A percentile compares a stretch with the other conserved stretches of the same genome.
Conservation (phyloP, 164 flowering plant species). For the Malania oleifera region DNA sequence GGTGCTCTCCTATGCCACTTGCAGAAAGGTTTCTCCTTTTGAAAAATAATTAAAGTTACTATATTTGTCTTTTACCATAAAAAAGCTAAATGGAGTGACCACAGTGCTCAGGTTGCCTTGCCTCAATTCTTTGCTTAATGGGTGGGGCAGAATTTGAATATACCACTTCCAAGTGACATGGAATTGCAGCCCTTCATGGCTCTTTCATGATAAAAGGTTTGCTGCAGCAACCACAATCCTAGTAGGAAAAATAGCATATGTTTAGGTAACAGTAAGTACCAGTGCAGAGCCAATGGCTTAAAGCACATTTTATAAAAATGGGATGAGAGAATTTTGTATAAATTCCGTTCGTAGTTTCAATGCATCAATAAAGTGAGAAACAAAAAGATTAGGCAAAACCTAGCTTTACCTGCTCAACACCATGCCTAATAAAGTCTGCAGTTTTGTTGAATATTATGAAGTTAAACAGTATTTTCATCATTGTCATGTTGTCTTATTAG, state of each 20-base stretch:
- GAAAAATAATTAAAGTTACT: not conserved
- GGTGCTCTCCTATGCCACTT: not conserved
- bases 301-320: no score
- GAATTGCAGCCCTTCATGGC: not conserved
- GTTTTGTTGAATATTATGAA: not conserved
- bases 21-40: not conserved
- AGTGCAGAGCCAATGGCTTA: no score
- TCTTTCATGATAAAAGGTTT: not conserved
- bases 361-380: no score
- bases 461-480: not conserved
- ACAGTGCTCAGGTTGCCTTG: not conserved
- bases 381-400: no score
- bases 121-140: not conserved
- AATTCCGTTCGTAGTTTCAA: no score
- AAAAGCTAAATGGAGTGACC: not conserved
- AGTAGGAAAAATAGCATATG: no score
- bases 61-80: not conserved
- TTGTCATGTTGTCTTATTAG: slow-evolving; percentile 15
- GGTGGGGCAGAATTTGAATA: not conserved
- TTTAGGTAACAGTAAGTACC: no score
- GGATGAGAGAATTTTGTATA: no score
- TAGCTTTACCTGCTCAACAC: no score
- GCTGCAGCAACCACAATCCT: no score
- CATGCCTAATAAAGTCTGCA: no score
- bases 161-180: not conserved